phyloP scores from a whole-genome alignment of 2,329 filamentous ascomycete genomes.

The Aspergillus transmontanensis region DNA sequence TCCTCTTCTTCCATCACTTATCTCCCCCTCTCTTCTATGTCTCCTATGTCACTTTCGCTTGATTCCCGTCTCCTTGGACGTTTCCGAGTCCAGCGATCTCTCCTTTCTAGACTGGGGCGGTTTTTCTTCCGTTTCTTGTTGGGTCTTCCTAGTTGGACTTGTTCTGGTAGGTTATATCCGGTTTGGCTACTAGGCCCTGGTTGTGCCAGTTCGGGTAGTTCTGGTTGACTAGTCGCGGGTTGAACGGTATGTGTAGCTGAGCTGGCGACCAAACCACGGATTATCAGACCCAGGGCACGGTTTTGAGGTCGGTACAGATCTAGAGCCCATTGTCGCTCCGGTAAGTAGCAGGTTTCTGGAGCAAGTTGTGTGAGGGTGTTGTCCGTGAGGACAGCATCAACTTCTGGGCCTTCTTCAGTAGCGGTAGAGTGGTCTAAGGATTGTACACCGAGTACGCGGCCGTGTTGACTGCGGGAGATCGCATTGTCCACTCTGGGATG shows the following conservation, averaged over 20 bases:
- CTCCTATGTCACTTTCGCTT: too few relatives aligned
- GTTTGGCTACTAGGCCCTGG: background rate
- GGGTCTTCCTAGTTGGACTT: background rate
- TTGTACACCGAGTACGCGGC: conserved; percentile 1
- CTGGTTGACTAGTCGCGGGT: background rate
- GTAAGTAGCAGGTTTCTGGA: background rate
- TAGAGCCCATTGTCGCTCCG: background rate
- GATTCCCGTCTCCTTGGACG: background rate
- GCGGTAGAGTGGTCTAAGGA: background rate
- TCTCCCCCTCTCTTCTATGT: background rate
- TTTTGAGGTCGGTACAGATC: background rate
- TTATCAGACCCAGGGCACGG: background rate
- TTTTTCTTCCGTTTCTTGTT: background rate
- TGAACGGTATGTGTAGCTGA: background rate
- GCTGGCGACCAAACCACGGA: background rate
- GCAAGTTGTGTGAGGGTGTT: background rate
- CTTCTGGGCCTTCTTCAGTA: background rate
- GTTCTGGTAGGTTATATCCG: background rate
- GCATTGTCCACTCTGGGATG: conserved; percentile 15
- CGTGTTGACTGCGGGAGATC: conserved; percentile 16
- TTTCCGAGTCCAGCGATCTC: background rate
- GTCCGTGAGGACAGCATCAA: background rate
- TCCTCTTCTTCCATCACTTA: background rate
- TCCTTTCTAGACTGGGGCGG: background rate
- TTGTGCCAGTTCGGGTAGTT: background rate